These are phyloP conservation scores for Cystobasidium ongulense DNA, from an alignment of 768 basidiomycete genomes.

Conservation along the genomic window DNA sequence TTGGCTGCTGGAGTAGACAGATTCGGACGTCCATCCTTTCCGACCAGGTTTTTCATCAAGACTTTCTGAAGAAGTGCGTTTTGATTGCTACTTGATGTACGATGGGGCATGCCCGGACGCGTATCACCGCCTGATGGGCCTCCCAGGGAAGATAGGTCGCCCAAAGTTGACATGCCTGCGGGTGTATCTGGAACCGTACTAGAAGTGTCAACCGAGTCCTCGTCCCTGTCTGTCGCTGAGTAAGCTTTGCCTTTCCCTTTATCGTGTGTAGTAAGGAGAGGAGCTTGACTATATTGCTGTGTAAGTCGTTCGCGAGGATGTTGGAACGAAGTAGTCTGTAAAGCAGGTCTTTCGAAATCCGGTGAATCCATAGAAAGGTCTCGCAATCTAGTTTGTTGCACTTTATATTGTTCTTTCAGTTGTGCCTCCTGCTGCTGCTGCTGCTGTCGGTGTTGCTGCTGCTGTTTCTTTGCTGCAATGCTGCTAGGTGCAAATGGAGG, in stretches of 20 bases:
- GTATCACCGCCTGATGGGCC: background rate
- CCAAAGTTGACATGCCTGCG: slow-evolving; percentile 1
- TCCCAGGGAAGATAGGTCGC: background rate
- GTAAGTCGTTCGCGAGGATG: background rate
- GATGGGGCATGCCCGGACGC: background rate
- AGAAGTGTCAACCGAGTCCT: background rate
- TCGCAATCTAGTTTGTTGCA: slow-evolving; percentile 8
- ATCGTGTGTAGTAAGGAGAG: background rate
- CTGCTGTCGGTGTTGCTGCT: slow-evolving; percentile 12
- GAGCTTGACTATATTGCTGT: background rate
- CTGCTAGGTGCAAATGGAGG: slow-evolving; percentile 10
- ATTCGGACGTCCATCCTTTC: slow-evolving; percentile 27
- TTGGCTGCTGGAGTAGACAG: slow-evolving; percentile 50
- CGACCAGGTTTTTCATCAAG: slow-evolving; percentile 44
- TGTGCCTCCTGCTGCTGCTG: slow-evolving; percentile 13
- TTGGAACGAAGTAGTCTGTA: slow-evolving; percentile 35
- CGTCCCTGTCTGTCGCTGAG: background rate
- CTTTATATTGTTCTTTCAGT: slow-evolving; percentile 24
- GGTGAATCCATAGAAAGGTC: slow-evolving; percentile 39
- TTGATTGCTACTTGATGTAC: slow-evolving; percentile 1
- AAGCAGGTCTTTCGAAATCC: slow-evolving; percentile 36
- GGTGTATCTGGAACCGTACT: background rate
- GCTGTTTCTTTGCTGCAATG: background rate
- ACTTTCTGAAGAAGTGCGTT: slow-evolving; percentile 38
- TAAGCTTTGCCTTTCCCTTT: background rate